Evolutionary conservation across 2,329 filamentous ascomycete species (phyloP), one percentile per base, ranked within the genome.

Genomic region (Colletotrichum graminicola): DNA sequence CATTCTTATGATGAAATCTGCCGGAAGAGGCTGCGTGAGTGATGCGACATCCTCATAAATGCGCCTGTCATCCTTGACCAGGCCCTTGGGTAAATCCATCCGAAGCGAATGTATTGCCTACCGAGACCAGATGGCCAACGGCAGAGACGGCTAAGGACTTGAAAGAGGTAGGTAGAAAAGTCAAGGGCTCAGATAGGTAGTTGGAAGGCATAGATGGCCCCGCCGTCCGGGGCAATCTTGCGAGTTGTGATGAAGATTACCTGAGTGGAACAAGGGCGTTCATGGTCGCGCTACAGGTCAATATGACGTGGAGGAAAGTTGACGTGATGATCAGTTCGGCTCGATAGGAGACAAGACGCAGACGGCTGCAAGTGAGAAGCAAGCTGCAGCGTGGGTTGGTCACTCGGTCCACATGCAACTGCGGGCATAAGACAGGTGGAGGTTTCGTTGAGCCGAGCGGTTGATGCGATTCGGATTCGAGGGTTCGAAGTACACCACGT

Each of bases 51-150:
- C 63, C 23, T 64, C 71, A 29, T 74, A 74, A 51, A 74, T 72
- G 45, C 71, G 73, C 61, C 67, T 73, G 62, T 74, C 71, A 57
- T 74, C 73, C 26, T 72, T 73, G 64, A 74, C 73, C 23, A 74
- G 56, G 65, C 73, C 73, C 54, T 74, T 74, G 57, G 73, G 73
- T 41, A 74, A 62, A 68, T 74, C 73, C 73, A 74, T 74, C 62
- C 52, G 62, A 71, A 71, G 59, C 45, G 63, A 29, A 70, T 52
- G 55, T 47, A 47, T 71, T 49, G 34, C 23, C 66, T 71, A 66
- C 66, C 62, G 60, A 55, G 70, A 70, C 70, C 70, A 43, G 61
- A 57, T 36, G 70, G 70, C 39, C 70, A 51, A 57, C 70, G 62
- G 66, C 61, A 71, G 60, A 66, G 63, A 62, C 66, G 62, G 60